These are phyloP conservation scores for Multifurca ochricompacta DNA, from an alignment of 768 basidiomycete genomes.

Conservation along the genomic window DNA sequence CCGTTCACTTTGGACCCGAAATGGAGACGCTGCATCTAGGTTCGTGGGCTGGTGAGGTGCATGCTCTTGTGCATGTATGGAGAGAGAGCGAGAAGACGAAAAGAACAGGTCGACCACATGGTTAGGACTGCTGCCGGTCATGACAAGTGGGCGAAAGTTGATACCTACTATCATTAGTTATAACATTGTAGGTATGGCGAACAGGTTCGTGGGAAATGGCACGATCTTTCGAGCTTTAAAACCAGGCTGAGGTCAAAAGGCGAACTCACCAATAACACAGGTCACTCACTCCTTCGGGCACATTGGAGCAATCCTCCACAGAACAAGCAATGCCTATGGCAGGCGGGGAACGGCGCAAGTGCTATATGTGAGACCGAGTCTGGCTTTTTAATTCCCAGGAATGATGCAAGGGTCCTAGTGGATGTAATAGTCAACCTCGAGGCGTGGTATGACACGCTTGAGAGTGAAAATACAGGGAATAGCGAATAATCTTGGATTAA, in stretches of 20 bases:
- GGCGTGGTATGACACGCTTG: too few species aligned
- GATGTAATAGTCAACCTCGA: too few species aligned
- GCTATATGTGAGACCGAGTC: too few species aligned
- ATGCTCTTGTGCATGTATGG: not conserved
- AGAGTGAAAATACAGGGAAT: too few species aligned
- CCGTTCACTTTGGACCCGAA: not conserved
- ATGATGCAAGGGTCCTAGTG: too few species aligned
- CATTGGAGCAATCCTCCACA: too few species aligned
- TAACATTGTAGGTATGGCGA: not conserved
- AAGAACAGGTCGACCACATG: not conserved
- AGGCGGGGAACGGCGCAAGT: not conserved
- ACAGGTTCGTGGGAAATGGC: not conserved
- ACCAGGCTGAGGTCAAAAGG: not conserved
- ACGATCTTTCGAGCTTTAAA: not conserved
- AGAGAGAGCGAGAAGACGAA: not conserved
- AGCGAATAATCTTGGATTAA: too few species aligned
- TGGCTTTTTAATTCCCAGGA: too few species aligned
- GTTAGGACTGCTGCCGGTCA: not conserved
- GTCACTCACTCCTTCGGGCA: too few species aligned
- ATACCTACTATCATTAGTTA: not conserved
- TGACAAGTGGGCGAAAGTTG: not conserved
- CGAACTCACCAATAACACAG: too few species aligned
- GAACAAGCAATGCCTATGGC: not conserved
- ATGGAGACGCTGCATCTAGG: not conserved
- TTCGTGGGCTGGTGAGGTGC: not conserved